Percentiles rank a stretch among this genome's conserved stretches.
Evolutionary conservation across 2,329 filamentous ascomycete genomes (phyloP).

Genomic region (Mycogone perniciosa): DNA sequence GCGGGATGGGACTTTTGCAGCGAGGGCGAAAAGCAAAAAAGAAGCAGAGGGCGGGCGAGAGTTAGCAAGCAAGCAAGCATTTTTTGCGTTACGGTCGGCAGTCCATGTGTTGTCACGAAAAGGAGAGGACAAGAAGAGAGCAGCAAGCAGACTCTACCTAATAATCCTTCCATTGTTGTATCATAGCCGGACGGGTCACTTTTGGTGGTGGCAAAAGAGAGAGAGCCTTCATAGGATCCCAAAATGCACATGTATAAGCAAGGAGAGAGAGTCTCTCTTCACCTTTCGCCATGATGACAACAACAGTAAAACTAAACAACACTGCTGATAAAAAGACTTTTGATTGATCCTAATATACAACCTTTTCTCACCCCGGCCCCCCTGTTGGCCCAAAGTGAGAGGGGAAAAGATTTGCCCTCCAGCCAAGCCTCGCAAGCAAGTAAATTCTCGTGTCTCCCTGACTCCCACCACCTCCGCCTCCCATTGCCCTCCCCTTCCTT

Average conservation of each 20-base stretch:
- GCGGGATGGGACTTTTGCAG: too few relatives aligned
- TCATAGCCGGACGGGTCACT: conserved; percentile 12
- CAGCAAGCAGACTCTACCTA: background rate
- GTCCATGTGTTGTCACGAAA: background rate
- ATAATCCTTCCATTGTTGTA: conserved; percentile 14
- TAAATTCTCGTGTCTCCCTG: background rate
- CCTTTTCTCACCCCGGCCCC: background rate
- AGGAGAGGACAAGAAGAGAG: background rate
- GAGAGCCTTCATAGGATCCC: background rate
- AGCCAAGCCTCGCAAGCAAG: background rate
- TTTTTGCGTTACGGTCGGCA: too few relatives aligned
- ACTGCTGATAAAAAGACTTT: background rate
- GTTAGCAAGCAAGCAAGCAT: too few relatives aligned
- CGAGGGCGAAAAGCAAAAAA: too few relatives aligned
- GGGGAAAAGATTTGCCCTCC: background rate
- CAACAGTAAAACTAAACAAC: too few relatives aligned
- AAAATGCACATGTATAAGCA: background rate
- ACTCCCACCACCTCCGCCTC: background rate
- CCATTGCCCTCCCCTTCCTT: conserved; percentile 1
- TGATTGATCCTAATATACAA: conserved; percentile 13
- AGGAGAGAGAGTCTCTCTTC: background rate
- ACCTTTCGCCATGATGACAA: too few relatives aligned
- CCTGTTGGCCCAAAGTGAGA: background rate
- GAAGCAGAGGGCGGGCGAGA: too few relatives aligned
- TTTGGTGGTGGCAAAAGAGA: background rate